Conservation (phyloP, 192 early-diverging fungal genomes). For the Allomyces macrogynus region DNA sequence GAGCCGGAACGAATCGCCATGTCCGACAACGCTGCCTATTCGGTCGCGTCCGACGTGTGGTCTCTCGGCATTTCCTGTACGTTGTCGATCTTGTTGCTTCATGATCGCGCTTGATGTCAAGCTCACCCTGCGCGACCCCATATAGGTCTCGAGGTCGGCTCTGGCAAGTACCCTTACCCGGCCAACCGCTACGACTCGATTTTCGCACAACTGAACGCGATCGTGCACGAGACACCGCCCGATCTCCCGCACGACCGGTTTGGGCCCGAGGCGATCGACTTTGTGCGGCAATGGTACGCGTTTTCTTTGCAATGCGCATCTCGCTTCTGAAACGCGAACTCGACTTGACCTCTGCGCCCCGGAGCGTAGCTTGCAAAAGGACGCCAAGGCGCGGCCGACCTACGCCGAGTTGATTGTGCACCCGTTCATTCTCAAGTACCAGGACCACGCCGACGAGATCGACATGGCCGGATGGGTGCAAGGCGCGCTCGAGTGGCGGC, state of each 20-base stretch:
- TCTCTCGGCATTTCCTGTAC: constrained; percentile 61
- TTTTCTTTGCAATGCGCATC: background rate
- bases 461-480: constrained; percentile 71
- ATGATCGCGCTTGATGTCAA: no score
- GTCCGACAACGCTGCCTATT: constrained; percentile 39
- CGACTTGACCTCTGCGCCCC: constrained; percentile 4
- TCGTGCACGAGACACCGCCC: constrained; percentile 60
- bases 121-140: no score
- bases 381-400: constrained; percentile 42
- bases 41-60: constrained; percentile 85
- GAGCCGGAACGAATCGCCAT: constrained; percentile 73
- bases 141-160: constrained; percentile 46
- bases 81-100: no score
- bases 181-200: constrained; percentile 42
- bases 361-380: constrained; percentile 43
- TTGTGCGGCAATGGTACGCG: constrained; percentile 51
- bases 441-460: constrained; percentile 23
- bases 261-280: constrained; percentile 49
- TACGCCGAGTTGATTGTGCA: constrained; percentile 59
- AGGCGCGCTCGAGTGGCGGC: constrained; percentile 26
- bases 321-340: constrained; percentile 1
- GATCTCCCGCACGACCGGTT: constrained; percentile 40
- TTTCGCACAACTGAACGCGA: constrained; percentile 73
- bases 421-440: constrained; percentile 49
- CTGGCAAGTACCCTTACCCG: constrained; percentile 62